Percentiles rank a stretch among this genome's conserved stretches.
Evolutionary conservation across 805 yeast species (phyloP).

Genomic region (Lachancea quebecensis): DNA sequence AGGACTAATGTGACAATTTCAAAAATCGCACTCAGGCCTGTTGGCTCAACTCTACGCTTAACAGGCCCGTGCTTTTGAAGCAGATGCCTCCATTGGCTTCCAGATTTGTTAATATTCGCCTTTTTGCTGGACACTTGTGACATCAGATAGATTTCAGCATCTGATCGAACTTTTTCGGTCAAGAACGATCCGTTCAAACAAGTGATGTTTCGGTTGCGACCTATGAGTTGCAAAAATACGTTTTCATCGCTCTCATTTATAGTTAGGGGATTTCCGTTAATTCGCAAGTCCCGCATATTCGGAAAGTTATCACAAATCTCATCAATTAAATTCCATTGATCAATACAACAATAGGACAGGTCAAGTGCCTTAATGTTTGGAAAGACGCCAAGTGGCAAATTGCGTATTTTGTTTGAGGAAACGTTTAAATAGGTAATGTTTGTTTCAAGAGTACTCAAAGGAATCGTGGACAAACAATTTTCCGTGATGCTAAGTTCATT

Average conservation of each 20-base stretch:
- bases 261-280: constrained; percentile 48
- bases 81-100: constrained; percentile 39
- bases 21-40: background rate
- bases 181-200: constrained; percentile 55
- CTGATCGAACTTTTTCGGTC: constrained; percentile 40
- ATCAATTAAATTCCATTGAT: background rate
- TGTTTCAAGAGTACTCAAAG: background rate
- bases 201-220: constrained; percentile 36
- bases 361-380: background rate
- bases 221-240: constrained; percentile 35
- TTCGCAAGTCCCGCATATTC: constrained; percentile 38
- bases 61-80: constrained; percentile 10
- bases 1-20: constrained; percentile 4
- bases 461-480: constrained; percentile 2
- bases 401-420: background rate
- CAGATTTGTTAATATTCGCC: constrained; percentile 19
- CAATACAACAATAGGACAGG: background rate
- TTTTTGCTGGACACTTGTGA: constrained; percentile 36
- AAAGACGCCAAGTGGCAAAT: background rate
- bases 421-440: background rate
- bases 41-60: background rate
- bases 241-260: constrained; percentile 15
- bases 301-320: constrained; percentile 30
- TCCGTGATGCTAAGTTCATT: constrained; percentile 19
- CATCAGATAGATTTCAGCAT: constrained; percentile 64